Base-by-base conservation (phyloP, 495 filamentous ascomycete genomes). In the Lasiosphaeria hispida region DNA sequence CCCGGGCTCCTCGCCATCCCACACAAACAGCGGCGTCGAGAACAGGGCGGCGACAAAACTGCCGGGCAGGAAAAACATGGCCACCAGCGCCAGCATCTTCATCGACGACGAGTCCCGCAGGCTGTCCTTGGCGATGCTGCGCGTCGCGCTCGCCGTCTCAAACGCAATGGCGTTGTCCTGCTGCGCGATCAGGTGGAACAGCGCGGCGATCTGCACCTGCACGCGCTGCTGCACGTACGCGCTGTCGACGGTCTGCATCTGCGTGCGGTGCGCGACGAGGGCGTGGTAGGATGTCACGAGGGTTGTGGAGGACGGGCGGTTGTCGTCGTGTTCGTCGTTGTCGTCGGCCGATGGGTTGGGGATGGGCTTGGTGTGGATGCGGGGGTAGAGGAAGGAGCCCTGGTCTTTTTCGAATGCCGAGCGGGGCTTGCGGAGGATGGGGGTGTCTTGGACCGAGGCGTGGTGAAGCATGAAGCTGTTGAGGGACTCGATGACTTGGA, bases 61-160 rank as follows among this genome's bases (percentile, higher is more conserved):
- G 0, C 77, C 79, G 0, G 80, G 80, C 2, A 83, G 58, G 60
- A 83, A 82, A 11, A 77, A 63, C 79, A 83, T 81, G 18, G 81
- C 79, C 30, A 83, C 61, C 3, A 75, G 68, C 8, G 81, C 79
- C 23, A 84, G 77, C 34, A 74, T 76, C 57, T 77, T 81, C 80
- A 83, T 83, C 4, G 73, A 73, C 6, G 73, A 73, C 43, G 73
- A 78, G 52, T 82, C 78, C 36, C 68, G 59, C 49, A 73, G 73
- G 39, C 73, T 73, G 36, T 69, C 70, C 33, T 65, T 64, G 11
- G 79, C 73, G 18, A 82, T 69, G 54, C 72, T 67, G 1, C 62
- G 61, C 6, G 66, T 66, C 1, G 68, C 59, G 15, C 41, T 43
- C n/a, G 69, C 68, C 17, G 61, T 66, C 47, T 66, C 61, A 15